Evolutionary conservation across 2,329 filamentous ascomycete genomes (phyloP).

Genomic region (Fusarium luffae): DNA sequence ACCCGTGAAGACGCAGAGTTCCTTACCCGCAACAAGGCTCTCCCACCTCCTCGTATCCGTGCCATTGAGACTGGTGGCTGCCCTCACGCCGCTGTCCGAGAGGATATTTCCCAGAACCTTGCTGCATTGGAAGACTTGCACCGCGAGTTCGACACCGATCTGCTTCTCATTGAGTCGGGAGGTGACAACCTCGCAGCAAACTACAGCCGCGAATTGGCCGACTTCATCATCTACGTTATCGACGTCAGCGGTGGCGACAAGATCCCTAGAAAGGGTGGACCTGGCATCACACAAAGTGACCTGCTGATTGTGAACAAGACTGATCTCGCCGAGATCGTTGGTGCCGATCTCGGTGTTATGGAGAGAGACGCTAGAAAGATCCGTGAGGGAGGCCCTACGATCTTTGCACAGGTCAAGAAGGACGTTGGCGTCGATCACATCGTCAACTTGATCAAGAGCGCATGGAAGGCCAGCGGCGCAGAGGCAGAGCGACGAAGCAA

Average conservation of each 20-base stretch:
- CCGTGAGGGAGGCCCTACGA: conserved; percentile 92
- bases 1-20: conserved; percentile 98
- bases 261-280: conserved; percentile 93
- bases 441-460: conserved; percentile 86
- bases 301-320: conserved; percentile 97
- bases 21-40: conserved; percentile 85
- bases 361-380: conserved; percentile 94
- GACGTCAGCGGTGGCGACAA: conserved; percentile 97
- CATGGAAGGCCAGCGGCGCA: conserved; percentile 92
- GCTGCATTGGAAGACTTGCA: conserved; percentile 92
- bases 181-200: conserved; percentile 98
- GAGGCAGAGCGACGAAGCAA: conserved; percentile 65
- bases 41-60: conserved; percentile 84
- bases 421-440: conserved; percentile 87
- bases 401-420: conserved; percentile 98
- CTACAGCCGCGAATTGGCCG: conserved; percentile 92
- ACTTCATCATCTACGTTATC: conserved; percentile 99
- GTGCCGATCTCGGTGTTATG: conserved; percentile 93
- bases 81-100: conserved; percentile 94
- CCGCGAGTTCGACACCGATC: conserved; percentile 78
- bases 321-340: conserved; percentile 88
- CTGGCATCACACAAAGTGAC: conserved; percentile 96
- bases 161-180: conserved; percentile 93
- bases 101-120: conserved; percentile 95
- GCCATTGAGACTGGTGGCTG: conserved; percentile 98